Evolutionary conservation across 352 stramenopile species (phyloP).

Genomic region (Pythium rishiriense): DNA sequence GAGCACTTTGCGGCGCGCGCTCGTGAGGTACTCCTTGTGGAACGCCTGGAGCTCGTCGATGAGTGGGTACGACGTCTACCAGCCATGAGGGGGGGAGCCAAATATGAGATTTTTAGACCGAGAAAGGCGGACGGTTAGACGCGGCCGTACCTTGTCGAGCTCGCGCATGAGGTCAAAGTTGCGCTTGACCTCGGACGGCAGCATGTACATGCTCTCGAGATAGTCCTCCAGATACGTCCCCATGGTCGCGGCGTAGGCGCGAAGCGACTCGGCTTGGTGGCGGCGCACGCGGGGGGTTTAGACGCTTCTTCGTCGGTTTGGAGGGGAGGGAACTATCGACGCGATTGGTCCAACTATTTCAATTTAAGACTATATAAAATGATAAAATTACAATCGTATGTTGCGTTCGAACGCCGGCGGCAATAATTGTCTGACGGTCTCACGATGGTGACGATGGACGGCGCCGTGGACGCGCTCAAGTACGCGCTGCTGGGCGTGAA

Average conservation of each 20-base stretch:
- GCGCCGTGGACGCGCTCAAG: slow-evolving; percentile 58
- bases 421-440: no score
- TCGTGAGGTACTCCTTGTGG: slow-evolving; percentile 65
- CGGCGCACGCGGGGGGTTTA: no score
- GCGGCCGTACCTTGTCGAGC: slow-evolving; percentile 70
- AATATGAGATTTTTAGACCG: no score
- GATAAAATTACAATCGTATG: no score
- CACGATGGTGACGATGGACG: slow-evolving; percentile 29
- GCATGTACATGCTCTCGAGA: slow-evolving; percentile 89
- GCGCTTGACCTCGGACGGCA: slow-evolving; percentile 87
- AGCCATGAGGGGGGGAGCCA: no score
- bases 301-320: no score
- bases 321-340: no score
- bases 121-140: neutral
- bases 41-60: slow-evolving; percentile 70
- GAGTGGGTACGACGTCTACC: slow-evolving; percentile 72
- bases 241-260: slow-evolving; percentile 44
- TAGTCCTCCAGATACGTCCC: slow-evolving; percentile 88
- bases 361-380: no score
- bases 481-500: slow-evolving; percentile 59
- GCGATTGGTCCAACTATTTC: no score
- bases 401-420: no score
- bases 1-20: slow-evolving; percentile 61
- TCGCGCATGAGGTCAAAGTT: slow-evolving; percentile 91
- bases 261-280: no score